Conservation (phyloP, 495 filamentous ascomycete species). For the Parmelia sp. region DNA sequence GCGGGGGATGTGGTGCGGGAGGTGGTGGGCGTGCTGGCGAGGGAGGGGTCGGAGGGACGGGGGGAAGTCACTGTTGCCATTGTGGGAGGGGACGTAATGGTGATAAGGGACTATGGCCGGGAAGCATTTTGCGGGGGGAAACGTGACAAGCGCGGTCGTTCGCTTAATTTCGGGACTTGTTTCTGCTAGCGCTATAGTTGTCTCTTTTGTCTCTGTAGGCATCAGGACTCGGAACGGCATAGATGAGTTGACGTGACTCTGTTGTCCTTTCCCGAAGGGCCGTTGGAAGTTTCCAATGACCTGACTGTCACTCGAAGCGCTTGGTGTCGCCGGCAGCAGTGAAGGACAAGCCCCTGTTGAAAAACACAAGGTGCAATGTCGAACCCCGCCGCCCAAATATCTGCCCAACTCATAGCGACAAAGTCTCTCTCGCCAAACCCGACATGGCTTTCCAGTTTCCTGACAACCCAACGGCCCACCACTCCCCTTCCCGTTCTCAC, state of each 20-base stretch:
- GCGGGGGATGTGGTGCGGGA: constrained; percentile 46
- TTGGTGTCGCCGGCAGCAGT: neutral
- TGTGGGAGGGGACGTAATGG: constrained; percentile 24
- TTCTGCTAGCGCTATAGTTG: neutral
- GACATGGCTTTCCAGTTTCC: constrained; percentile 41
- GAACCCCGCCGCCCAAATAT: constrained; percentile 32
- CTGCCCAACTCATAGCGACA: constrained; percentile 37
- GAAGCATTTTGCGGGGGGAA: neutral
- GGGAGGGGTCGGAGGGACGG: constrained; percentile 62
- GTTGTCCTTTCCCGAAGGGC: neutral
- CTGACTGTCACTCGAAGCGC: neutral
- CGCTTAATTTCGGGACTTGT: neutral
- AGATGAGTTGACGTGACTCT: neutral
- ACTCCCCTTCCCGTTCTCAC: constrained; percentile 65
- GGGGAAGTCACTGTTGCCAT: constrained; percentile 79
- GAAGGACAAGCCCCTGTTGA: neutral
- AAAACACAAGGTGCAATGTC: constrained; percentile 30
- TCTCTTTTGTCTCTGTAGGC: neutral
- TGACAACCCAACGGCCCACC: constrained; percentile 42
- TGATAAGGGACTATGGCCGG: neutral
- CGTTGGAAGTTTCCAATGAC: neutral
- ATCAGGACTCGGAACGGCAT: neutral
- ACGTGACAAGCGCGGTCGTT: neutral
- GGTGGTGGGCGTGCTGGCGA: constrained; percentile 46
- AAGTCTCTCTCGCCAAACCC: constrained; percentile 41